A percentile compares a stretch with the other conserved stretches of the same genome.
Conservation (phyloP, 805 yeast species). For the Kuraishia ogatae region DNA sequence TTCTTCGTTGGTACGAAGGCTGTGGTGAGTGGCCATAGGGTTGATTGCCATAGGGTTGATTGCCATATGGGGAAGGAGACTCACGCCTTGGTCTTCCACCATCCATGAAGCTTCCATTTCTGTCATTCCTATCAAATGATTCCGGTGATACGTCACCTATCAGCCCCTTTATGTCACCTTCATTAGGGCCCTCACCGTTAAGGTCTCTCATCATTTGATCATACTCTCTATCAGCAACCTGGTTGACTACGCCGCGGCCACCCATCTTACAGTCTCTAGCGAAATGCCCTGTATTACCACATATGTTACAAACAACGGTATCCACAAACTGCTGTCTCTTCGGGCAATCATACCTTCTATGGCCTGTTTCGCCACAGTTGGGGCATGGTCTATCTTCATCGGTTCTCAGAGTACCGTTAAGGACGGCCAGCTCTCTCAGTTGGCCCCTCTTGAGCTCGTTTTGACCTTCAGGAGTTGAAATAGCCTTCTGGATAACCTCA, state of each 20-base stretch:
- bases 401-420: conserved; percentile 85
- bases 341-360: conserved; percentile 59
- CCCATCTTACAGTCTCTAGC: conserved; percentile 71
- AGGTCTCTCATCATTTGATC: conserved; percentile 43
- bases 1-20: not conserved
- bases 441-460: conserved; percentile 89
- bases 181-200: conserved; percentile 17
- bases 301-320: conserved; percentile 59
- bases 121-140: not conserved
- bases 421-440: conserved; percentile 81
- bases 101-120: too few relatives aligned
- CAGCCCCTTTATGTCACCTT: not conserved
- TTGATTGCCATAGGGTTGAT: not conserved
- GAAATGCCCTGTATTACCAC: conserved; percentile 81
- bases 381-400: conserved; percentile 59
- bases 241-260: conserved; percentile 6
- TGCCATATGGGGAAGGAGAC: not conserved
- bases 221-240: conserved; percentile 35
- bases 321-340: conserved; percentile 39
- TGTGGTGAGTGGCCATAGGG: not conserved
- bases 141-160: not conserved
- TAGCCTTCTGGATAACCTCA: conserved; percentile 72
- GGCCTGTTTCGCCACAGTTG: conserved; percentile 60
- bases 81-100: too few relatives aligned
- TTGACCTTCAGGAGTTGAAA: conserved; percentile 85